Base-by-base conservation (phyloP, 2,329 filamentous ascomycete species). In the Penicillium sp. region DNA sequence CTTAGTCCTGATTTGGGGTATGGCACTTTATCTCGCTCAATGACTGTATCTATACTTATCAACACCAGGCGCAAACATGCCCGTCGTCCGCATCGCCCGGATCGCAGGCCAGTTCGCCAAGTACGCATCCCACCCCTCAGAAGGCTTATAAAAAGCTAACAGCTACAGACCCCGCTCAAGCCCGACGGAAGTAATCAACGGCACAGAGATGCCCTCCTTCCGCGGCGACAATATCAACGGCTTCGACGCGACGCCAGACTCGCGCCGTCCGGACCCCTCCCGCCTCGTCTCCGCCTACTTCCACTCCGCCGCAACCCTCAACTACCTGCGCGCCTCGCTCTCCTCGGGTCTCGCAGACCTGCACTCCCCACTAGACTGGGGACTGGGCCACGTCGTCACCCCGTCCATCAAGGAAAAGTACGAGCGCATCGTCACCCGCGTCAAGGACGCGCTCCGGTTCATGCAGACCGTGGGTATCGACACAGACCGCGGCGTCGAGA, bases 101-200 rank as follows among this genome's bases (percentile, higher is more conserved):
- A 97, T 98, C 88, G 95, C 95, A 13, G 95, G 95, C 3, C 95
- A 99, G 83, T 99, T 97, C 73, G 95, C 95, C 31, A 99, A 99
- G 79, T 80, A 67, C 51, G 70, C 61, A 19, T 23, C 7, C 4
- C 48, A 21, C 15, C 23, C 44, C 7, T 51, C 26, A 26, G 26
- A 26, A 26, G 26, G 26, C 26, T 26, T 4, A 26, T 1, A 2
- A 17, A n/a, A 35, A 35, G 9, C 51, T 66, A 41, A 58, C 46
- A 58, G 49, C 7, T 26, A 3, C 53, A 79, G 78, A 80, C 95
- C 94, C 2, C 85, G 95, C 60, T 97, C 92, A 4, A 96, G 90
- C 70, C 91, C 94, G 0, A 93, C 88, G 44, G 95, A 99, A 81
- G 85, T 88, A 1, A 82, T 96, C 55, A 83, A 96, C 66, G 93